Conservation (phyloP, 179 eudicot genomes). For the Amaranthus tricolor region DNA sequence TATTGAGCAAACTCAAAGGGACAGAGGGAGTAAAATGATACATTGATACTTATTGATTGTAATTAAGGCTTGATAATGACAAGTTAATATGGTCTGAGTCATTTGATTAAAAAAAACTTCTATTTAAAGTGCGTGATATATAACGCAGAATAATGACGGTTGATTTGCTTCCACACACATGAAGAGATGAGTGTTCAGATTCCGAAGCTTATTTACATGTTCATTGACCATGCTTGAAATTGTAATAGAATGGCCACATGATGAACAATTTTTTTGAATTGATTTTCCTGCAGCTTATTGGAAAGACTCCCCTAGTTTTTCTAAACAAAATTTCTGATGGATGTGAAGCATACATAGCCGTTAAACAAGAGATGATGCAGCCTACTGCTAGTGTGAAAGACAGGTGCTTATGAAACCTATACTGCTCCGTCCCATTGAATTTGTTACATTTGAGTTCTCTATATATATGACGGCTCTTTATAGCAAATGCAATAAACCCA, state of each 20-base stretch:
- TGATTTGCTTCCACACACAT: no score
- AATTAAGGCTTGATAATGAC: no score
- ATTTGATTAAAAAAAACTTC: no score
- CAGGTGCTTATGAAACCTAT: constrained; percentile 38
- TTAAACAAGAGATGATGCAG: constrained; percentile 94
- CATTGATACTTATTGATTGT: no score
- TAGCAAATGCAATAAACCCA: no score
- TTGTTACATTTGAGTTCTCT: not conserved
- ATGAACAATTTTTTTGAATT: not conserved
- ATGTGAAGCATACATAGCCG: constrained; percentile 87
- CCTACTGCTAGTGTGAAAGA: constrained; percentile 96
- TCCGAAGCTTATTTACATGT: not conserved
- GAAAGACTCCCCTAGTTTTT: constrained; percentile 82
- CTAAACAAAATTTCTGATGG: constrained; percentile 82
- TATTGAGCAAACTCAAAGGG: no score
- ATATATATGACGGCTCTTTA: no score
- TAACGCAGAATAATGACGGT: no score
- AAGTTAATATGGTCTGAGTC: no score
- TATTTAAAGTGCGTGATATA: no score
- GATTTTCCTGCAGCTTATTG: constrained; percentile 57
- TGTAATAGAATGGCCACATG: not conserved
- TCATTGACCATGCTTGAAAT: no score
- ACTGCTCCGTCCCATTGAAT: not conserved
- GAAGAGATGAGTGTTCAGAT: not conserved
- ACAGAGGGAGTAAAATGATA: no score